Evolutionary conservation across 2,329 filamentous ascomycete genomes (phyloP), one percentile per base, ranked within the genome.

Genomic region (Cladosporium colombiae): DNA sequence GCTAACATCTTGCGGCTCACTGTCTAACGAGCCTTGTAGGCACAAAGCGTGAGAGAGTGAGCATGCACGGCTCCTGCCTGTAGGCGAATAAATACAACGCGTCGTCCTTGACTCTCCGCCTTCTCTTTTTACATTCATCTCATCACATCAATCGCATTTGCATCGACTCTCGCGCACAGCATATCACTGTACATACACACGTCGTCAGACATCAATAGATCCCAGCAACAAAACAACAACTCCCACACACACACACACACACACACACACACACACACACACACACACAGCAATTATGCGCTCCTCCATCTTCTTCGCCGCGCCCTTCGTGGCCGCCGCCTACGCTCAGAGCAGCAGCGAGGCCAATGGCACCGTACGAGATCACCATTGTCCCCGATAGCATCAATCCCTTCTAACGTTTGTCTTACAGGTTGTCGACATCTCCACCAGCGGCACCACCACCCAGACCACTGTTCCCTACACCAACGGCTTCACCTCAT

Each of bases 401-500:
- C 29, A 18, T 23, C 27, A 67, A 52, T 35, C 7, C 16, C 27
- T 21, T 62, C 59, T 62, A 37, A 62, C 59, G 10, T 25, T 11
- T 14, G 25, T 55, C 5, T 55, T 33, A 35, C 35, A 71, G 66
- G 57, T 65, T 14, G 65, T 68, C 49, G 60, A 65, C 23, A 63
- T 67, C 33, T 61, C 64, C 60, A 66, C 53, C 46, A 67, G 65
- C 49, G 57, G 61, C 65, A 64, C 66, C 40, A 69, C 68, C 35
- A 56, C 67, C 59, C 65, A 66, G 40, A 70, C 67, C 58, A 73
- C 70, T 53, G 68, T 70, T 55, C 56, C 71, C 21, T 78, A 82
- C 77, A 72, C 72, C 21, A 82, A 83, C 76, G 76, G 76, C 16
- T 75, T 76, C 67, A 82, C 80, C 49, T 71, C 75, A 64, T 83